These are phyloP conservation scores for Biscogniauxia mediterranea DNA, from an alignment of 2,329 filamentous ascomycete species.

Conservation along the genomic window DNA sequence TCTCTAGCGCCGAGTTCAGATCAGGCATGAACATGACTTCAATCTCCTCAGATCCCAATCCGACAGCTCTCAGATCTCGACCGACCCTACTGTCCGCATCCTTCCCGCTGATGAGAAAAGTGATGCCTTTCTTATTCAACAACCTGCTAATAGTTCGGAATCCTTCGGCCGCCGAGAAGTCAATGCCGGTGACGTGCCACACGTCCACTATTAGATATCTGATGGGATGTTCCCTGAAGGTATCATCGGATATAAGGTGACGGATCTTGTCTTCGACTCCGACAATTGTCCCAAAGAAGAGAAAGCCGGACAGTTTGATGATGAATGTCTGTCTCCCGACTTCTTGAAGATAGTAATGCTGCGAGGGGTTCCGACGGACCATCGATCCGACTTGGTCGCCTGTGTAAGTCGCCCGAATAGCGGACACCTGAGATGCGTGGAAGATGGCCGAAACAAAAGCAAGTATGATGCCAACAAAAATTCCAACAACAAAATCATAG, in stretches of 20 bases:
- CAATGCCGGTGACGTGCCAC: conserved; percentile 83
- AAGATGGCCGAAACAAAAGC: conserved; percentile 90
- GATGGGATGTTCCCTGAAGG: conserved; percentile 75
- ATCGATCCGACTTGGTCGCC: conserved; percentile 89
- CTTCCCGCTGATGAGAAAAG: conserved; percentile 80
- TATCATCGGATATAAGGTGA: conserved; percentile 75
- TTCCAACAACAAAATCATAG: conserved; percentile 94
- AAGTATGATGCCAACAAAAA: conserved; percentile 85
- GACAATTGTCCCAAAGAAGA: conserved; percentile 99
- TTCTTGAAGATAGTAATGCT: conserved; percentile 80
- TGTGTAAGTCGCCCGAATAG: conserved; percentile 85
- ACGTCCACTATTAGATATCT: conserved; percentile 89
- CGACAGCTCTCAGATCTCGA: conserved; percentile 76
- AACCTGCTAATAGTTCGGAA: conserved; percentile 91
- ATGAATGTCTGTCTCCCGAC: conserved; percentile 87
- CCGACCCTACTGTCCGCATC: conserved; percentile 74
- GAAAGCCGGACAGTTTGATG: conserved; percentile 86
- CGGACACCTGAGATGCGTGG: conserved; percentile 85
- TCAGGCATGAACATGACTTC: conserved; percentile 81
- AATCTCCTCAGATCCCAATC: conserved; percentile 70
- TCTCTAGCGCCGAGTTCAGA: conserved; percentile 89
- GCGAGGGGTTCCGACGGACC: conserved; percentile 84
- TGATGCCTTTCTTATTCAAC: conserved; percentile 72
- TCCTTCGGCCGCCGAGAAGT: conserved; percentile 94
- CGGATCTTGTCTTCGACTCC: conserved; percentile 89